phyloP scores from a whole-genome alignment of 345 rosid genomes.

The Pseudoturritis turrita region DNA sequence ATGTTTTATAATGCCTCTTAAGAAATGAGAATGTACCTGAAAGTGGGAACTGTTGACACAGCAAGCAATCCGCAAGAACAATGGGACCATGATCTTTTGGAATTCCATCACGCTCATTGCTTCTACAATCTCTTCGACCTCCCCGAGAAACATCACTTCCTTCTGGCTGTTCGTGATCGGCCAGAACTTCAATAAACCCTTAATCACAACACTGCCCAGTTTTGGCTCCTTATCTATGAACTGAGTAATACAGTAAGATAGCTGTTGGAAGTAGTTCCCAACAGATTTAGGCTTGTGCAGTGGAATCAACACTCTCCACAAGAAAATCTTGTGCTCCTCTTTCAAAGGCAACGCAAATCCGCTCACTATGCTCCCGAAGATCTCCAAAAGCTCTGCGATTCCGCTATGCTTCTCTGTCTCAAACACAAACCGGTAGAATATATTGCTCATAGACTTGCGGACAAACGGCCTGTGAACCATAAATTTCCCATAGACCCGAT shows the following conservation, averaged over 20 bases:
- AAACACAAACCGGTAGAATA: conserved; percentile 67
- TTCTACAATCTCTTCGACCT: conserved; percentile 83
- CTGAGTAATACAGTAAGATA: conserved; percentile 70
- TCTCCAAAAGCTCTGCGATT: conserved; percentile 77
- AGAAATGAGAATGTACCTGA: conserved; percentile 52
- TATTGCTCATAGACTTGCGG: conserved; percentile 68
- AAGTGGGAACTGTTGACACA: conserved; percentile 83
- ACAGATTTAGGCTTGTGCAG: conserved; percentile 81
- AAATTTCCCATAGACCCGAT: conserved; percentile 73
- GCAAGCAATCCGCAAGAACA: conserved; percentile 68
- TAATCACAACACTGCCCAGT: conserved; percentile 55
- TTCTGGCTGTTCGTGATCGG: conserved; percentile 83
- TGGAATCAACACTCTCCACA: conserved; percentile 79
- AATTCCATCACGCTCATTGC: conserved; percentile 66
- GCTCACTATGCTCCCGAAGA: conserved; percentile 75
- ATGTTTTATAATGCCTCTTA: not conserved
- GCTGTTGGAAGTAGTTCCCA: conserved; percentile 74
- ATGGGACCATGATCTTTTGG: conserved; percentile 70
- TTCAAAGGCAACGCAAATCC: conserved; percentile 87
- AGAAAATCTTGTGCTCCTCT: conserved; percentile 88
- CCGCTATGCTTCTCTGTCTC: conserved; percentile 85
- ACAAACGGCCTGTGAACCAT: conserved; percentile 90
- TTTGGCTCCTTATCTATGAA: conserved; percentile 85
- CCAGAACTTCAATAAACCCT: conserved; percentile 78
- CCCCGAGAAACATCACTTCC: conserved; percentile 84